Percentiles rank a stretch among this genome's conserved stretches.
These are phyloP conservation scores for Rhodotorula glutinis DNA, from an alignment of 1,284 basidiomycete genomes.

Conservation along the genomic window DNA sequence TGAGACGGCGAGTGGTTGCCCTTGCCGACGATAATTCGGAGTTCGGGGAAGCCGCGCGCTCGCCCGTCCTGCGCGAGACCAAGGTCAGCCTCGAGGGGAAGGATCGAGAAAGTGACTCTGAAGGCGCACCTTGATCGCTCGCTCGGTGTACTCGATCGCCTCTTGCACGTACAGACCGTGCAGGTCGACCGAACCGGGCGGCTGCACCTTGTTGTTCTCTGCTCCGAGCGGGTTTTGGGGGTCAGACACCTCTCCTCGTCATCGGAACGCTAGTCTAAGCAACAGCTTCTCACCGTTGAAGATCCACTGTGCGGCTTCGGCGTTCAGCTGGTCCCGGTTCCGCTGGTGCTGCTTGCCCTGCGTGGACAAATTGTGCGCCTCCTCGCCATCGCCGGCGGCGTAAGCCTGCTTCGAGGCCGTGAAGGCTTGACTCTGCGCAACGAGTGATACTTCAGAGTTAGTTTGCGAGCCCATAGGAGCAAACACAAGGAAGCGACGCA, in stretches of 20 bases:
- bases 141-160: conserved; percentile 49
- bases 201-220: conserved; percentile 80
- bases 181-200: conserved; percentile 74
- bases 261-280: too few relatives aligned
- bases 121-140: conserved; percentile 25
- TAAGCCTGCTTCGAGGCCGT: conserved; percentile 63
- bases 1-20: conserved; percentile 78
- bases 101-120: too few relatives aligned
- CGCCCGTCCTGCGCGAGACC: conserved; percentile 57
- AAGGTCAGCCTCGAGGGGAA: fast-evolving
- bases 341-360: conserved; percentile 77
- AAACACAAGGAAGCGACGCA: conserved; percentile 51
- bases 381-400: conserved; percentile 65
- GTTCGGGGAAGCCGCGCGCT: conserved; percentile 60
- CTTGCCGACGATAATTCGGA: conserved; percentile 81
- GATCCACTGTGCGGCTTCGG: conserved; percentile 84
- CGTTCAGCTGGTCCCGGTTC: conserved; percentile 77
- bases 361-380: conserved; percentile 77
- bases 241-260: not conserved
- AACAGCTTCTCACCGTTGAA: conserved; percentile 60
- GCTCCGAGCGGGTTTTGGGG: not conserved
- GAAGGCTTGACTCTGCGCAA: conserved; percentile 30
- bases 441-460: too few relatives aligned
- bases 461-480: too few relatives aligned
- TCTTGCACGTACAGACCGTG: conserved; percentile 84